Evolutionary conservation across 768 basidiomycete species (phyloP).

Genomic region (Coprinopsis cinerea): DNA sequence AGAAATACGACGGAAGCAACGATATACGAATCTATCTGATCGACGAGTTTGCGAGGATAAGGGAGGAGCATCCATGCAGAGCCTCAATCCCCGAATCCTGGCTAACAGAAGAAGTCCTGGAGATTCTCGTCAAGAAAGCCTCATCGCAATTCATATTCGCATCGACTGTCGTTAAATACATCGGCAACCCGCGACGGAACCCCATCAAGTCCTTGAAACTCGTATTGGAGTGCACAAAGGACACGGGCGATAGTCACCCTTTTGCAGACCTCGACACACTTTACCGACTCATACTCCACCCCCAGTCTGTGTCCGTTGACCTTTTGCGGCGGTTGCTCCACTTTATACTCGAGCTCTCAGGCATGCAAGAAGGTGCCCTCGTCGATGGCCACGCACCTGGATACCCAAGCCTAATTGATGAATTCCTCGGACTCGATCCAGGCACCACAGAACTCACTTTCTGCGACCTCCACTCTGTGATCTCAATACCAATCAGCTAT

Average conservation of each 20-base stretch:
- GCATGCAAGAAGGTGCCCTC: background rate
- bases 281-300: slow-evolving; percentile 2
- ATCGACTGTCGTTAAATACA: slow-evolving; percentile 4
- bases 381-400: background rate
- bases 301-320: background rate
- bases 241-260: background rate
- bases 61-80: background rate
- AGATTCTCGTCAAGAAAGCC: slow-evolving; percentile 1
- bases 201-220: background rate
- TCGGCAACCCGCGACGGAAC: slow-evolving; percentile 3
- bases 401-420: background rate
- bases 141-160: slow-evolving; percentile 10
- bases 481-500: background rate
- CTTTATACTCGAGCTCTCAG: background rate
- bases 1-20: background rate
- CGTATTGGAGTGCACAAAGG: background rate
- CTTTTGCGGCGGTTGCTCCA: slow-evolving; percentile 2
- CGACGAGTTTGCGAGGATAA: slow-evolving; percentile 1
- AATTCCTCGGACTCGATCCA: background rate
- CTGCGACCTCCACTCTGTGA: slow-evolving; percentile 4
- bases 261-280: slow-evolving; percentile 6
- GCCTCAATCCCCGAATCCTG: background rate
- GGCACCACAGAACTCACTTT: slow-evolving; percentile 1
- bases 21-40: slow-evolving; percentile 3
- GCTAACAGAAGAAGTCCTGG: slow-evolving; percentile 7